Conservation (phyloP, 768 basidiomycete species). For the Termitomyces sp. region DNA sequence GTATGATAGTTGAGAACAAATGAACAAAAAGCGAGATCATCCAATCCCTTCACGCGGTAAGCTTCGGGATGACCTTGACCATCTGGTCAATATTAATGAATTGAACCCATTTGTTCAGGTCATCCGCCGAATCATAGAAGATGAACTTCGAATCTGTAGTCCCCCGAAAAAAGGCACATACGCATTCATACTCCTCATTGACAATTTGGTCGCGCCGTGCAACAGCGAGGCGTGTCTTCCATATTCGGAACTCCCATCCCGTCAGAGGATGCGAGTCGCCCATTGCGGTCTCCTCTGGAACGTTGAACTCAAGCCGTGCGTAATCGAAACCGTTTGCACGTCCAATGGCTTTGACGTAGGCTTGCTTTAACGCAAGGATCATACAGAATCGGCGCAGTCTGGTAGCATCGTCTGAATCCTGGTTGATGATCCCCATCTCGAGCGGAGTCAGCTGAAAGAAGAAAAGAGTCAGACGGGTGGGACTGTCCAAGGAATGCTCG, state of each 20-base stretch:
- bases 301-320: constrained; percentile 77
- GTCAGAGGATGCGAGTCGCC: constrained; percentile 66
- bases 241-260: constrained; percentile 87
- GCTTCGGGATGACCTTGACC: constrained; percentile 72
- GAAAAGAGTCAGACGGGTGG: background rate
- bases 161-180: constrained; percentile 72
- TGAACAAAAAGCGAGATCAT: background rate
- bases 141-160: constrained; percentile 61
- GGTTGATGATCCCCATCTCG: constrained; percentile 50
- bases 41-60: constrained; percentile 43
- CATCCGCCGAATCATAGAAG: constrained; percentile 62
- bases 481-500: background rate
- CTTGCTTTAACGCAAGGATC: constrained; percentile 72
- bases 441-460: constrained; percentile 23
- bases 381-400: constrained; percentile 72
- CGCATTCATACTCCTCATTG: constrained; percentile 72
- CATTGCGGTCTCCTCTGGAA: constrained; percentile 51
- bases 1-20: background rate
- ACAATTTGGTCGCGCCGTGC: constrained; percentile 49
- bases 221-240: constrained; percentile 68
- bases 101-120: constrained; percentile 77
- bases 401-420: constrained; percentile 53
- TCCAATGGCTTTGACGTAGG: constrained; percentile 82
- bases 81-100: constrained; percentile 82
- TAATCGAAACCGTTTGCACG: constrained; percentile 79